These are phyloP conservation scores for Didymosphaeria variabile DNA, from an alignment of 2,329 filamentous ascomycete species.

Conservation along the genomic window DNA sequence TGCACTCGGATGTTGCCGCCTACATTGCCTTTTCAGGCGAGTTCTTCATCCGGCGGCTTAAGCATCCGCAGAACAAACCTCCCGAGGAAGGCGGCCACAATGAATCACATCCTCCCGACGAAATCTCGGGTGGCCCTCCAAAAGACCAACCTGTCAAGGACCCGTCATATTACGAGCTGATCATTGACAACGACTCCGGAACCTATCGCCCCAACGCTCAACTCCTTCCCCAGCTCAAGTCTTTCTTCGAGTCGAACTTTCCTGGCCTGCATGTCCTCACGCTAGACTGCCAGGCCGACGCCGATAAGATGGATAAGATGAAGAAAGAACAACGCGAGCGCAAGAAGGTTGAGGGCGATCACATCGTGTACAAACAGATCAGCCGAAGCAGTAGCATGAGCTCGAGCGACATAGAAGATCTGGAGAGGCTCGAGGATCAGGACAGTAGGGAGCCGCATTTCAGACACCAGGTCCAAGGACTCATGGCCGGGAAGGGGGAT, in stretches of 20 bases:
- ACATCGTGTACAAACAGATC: conserved; percentile 64
- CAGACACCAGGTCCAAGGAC: conserved; percentile 39
- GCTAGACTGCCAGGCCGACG: conserved; percentile 77
- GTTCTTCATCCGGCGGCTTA: conserved; percentile 83
- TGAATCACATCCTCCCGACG: conserved; percentile 61
- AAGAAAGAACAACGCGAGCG: conserved; percentile 78
- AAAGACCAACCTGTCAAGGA: conserved; percentile 55
- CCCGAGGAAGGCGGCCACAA: conserved; percentile 46
- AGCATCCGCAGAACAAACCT: conserved; percentile 55
- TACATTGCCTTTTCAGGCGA: conserved; percentile 94
- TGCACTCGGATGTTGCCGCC: conserved; percentile 91
- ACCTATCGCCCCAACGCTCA: conserved; percentile 89
- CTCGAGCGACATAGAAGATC: conserved; percentile 66
- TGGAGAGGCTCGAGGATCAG: conserved; percentile 53
- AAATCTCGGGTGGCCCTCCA: conserved; percentile 59
- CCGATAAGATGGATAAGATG: conserved; percentile 74
- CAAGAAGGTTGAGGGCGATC: conserved; percentile 71
- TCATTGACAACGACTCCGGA: conserved; percentile 95
- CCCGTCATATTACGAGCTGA: conserved; percentile 76
- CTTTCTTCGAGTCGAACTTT: conserved; percentile 76
- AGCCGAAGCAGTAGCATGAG: conserved; percentile 57
- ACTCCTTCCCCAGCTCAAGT: conserved; percentile 74
- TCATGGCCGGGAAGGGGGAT: conserved; percentile 33
- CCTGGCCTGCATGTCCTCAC: conserved; percentile 78
- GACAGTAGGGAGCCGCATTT: conserved; percentile 39